phyloP scores from a whole-genome alignment of 257 asterid genomes.

The Penstemon eatonii region DNA sequence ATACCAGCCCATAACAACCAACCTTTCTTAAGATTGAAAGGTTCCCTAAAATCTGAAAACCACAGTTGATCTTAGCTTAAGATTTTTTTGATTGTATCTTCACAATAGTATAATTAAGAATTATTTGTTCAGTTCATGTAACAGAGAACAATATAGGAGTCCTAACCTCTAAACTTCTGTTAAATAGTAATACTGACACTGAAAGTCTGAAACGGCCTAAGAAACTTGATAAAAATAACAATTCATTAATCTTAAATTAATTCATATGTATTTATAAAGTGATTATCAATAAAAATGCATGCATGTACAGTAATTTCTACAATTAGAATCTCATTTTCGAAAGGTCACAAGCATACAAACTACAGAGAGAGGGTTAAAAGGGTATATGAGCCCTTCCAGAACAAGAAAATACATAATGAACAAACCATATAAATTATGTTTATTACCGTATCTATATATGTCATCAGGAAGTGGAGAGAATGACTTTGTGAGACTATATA shows the following conservation, averaged over 20 bases:
- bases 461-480: slow-evolving; percentile 87
- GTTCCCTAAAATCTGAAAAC: slow-evolving; percentile 73
- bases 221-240: not conserved
- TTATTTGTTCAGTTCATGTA: not conserved
- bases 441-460: slow-evolving; percentile 82
- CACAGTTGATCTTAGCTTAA: slow-evolving; percentile 21
- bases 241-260: no score
- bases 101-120: not conserved
- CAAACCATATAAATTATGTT: not conserved
- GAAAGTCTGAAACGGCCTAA: not conserved
- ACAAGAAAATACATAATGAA: slow-evolving; percentile 2
- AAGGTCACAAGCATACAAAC: not conserved
- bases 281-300: not conserved
- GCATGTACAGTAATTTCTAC: not conserved
- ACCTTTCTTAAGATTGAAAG: slow-evolving; percentile 81
- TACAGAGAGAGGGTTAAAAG: not conserved
- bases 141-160: not conserved
- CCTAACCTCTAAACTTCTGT: slow-evolving; percentile 9
- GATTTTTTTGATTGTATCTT: slow-evolving; percentile 3
- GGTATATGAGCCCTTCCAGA: not conserved
- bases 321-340: not conserved
- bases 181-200: not conserved
- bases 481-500: slow-evolving; percentile 82
- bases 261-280: no score
- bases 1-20: slow-evolving; percentile 95